Base-by-base conservation (phyloP, 768 basidiomycete species). In the Auricularia sp. region DNA sequence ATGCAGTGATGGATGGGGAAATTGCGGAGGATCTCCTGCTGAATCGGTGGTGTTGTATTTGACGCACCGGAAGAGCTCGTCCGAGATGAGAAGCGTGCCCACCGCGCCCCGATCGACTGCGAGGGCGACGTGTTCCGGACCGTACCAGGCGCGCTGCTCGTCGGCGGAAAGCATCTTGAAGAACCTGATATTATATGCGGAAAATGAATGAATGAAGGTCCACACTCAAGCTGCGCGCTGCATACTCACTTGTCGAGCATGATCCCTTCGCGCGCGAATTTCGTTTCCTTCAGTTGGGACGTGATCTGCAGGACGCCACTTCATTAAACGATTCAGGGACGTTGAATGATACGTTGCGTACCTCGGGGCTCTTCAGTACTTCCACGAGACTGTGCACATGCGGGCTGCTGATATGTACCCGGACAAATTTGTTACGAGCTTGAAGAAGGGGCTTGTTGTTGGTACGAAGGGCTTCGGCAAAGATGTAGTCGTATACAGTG, bases 71-170 rank as follows among this genome's bases (percentile, higher is more conserved):
- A 98, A 99, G 37, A 98, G 82, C 71, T 88, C 88, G 70, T 99
- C 97, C 18, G 94, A 96, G 54, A 99, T 98, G 63, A 99, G 80
- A 34, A 99, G 81, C 2, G 93, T 94, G 16, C 94, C 94, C 51
- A 98, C 87, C 0, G 97, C 97, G 0, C 94, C 95, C 61, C 97
- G 82, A 71, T 95, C 92, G 42, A 92, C 89, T 3, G 97, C 97
- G 24, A 97, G 81, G 62, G 82, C 80, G 64, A 99, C 97, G 75
- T 99, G 97, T 61, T 92, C 88, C 13, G 95, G 92, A 1, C 96
- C 97, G 74, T 99, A 99, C 97, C 97, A 99, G 3, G 97, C 97
- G 64, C 97, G 83, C 79, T 95, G 87, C 74, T 98, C 95, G 70
- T 99, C 95, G 1, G 82, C 83, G 0, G 89, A 93, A 35, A 98